Evolutionary conservation across 148 eudicot species (phyloP), one percentile per base, ranked within the genome.

Genomic region (Arctostaphylos glauca): DNA sequence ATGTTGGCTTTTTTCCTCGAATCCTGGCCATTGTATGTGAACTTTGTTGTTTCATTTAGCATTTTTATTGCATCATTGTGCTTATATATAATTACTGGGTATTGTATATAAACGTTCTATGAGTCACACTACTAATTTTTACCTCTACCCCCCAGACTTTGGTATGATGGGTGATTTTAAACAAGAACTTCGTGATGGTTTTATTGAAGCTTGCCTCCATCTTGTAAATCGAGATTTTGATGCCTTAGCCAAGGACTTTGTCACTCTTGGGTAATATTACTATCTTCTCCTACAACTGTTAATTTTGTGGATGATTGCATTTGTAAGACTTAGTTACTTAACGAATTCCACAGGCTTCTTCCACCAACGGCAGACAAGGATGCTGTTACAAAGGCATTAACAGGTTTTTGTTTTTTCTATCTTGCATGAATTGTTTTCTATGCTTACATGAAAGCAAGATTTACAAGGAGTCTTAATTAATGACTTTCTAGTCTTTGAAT

Each of bases 131-230:
- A 5, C 73, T 85, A 56, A 85, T 16, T 58, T 64, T 48, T 9
- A 18, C 41, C 23, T 85, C 77, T 64, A 23, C 68, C 9, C 9
- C 54, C 82, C 88, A 96, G 99, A 96, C 81, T 96, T 96, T 88
- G 99, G 99, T 86, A 96, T 96, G 99, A 94, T 96, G 99, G 99
- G 99, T 77, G 97, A 91, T 81, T 96, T 96, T 84, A 93, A 89
- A 85, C 92, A 94, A 84, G 99, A 96, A 83, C 84, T 92, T 83
- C 96, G 99, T 81, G 97, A 96, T 84, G 99, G 99, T 72, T 96
- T 96, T 76, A 96, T 96, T 78, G 98, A 96, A 88, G 99, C 99
- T 83, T 96, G 99, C 87, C 94, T 96, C 83, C 99, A 96, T 89
- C 99, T 96, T 84, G 91, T 96, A 81, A 96, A 96, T 82, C 97